These are phyloP conservation scores for Colletotrichum euphorbiae DNA, from an alignment of 2,329 filamentous ascomycete genomes.

Conservation along the genomic window DNA sequence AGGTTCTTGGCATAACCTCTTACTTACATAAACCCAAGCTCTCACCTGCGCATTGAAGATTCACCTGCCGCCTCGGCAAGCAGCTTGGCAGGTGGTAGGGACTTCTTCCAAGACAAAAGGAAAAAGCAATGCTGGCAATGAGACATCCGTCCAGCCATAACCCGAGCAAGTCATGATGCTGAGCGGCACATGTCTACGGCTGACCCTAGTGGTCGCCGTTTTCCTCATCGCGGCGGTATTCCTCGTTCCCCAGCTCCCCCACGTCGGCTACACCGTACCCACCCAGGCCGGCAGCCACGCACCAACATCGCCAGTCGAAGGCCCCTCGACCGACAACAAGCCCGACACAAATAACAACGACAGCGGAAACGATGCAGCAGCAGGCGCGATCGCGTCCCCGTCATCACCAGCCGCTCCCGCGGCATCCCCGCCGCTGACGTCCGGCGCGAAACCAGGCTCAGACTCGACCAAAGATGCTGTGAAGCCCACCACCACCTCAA, in stretches of 20 bases:
- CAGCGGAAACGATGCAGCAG: no score
- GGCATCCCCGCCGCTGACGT: not conserved
- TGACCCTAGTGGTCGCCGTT: slow-evolving; percentile 33
- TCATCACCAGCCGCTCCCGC: not conserved
- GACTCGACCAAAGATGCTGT: no score
- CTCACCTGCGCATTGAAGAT: slow-evolving; percentile 18
- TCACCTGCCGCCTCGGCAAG: slow-evolving; percentile 16
- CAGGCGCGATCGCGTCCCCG: not conserved
- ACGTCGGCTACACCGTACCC: slow-evolving; percentile 21
- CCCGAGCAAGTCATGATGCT: slow-evolving; percentile 5
- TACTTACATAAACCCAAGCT: slow-evolving; percentile 7
- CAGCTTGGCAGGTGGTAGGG: slow-evolving; percentile 2
- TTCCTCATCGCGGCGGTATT: slow-evolving; percentile 38
- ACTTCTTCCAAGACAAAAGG: not conserved
- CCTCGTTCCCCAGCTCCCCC: slow-evolving; percentile 34
- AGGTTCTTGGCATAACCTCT: no score
- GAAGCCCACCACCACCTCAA: slow-evolving; percentile 1
- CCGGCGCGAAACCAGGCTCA: slow-evolving; percentile 11
- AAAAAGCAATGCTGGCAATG: slow-evolving; percentile 16
- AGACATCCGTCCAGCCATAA: slow-evolving; percentile 1
- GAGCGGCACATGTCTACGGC: slow-evolving; percentile 29
- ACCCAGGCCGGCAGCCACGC: slow-evolving; percentile 1
- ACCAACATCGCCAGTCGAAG: slow-evolving; percentile 15
- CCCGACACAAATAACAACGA: not conserved
- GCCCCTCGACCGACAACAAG: slow-evolving; percentile 4